phyloP scores from a whole-genome alignment of 345 rosid genomes.

The Euphorbia peplus region DNA sequence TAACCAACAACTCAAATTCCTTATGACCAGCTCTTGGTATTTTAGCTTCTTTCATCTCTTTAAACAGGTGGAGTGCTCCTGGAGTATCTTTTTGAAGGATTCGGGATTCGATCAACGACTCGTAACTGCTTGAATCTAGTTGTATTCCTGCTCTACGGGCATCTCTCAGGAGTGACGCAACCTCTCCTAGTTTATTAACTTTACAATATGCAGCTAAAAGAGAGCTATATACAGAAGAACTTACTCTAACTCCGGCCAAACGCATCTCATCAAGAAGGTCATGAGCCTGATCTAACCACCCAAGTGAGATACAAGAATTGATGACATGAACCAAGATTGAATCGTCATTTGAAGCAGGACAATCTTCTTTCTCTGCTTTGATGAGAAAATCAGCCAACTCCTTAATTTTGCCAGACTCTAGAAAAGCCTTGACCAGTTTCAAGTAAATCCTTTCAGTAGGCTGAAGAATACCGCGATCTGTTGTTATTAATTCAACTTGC shows the following conservation, averaged over 20 bases:
- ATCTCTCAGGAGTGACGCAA: constrained; percentile 65
- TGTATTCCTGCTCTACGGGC: constrained; percentile 88
- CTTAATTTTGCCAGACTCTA: constrained; percentile 67
- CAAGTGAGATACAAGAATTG: constrained; percentile 74
- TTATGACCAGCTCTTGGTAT: constrained; percentile 51
- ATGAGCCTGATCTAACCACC: constrained; percentile 88
- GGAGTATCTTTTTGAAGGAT: constrained; percentile 62
- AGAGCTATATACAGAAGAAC: constrained; percentile 65
- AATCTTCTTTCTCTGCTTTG: constrained; percentile 69
- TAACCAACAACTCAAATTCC: constrained; percentile 60
- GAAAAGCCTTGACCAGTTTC: constrained; percentile 74
- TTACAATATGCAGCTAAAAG: constrained; percentile 75
- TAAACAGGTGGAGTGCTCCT: constrained; percentile 71
- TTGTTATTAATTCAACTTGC: constrained; percentile 60
- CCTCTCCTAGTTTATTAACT: constrained; percentile 58
- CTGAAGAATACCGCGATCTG: constrained; percentile 71
- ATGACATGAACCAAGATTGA: constrained; percentile 61
- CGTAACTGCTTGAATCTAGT: constrained; percentile 75
- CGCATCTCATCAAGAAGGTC: constrained; percentile 95
- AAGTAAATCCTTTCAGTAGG: constrained; percentile 68
- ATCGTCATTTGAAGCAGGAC: constrained; percentile 62
- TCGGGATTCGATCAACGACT: constrained; percentile 56
- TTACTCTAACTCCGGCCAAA: constrained; percentile 59
- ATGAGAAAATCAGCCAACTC: constrained; percentile 72
- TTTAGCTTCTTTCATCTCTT: constrained; percentile 75